Evolutionary conservation across 805 yeast genomes (phyloP).

Genomic region (Pichia phayaonensis): DNA sequence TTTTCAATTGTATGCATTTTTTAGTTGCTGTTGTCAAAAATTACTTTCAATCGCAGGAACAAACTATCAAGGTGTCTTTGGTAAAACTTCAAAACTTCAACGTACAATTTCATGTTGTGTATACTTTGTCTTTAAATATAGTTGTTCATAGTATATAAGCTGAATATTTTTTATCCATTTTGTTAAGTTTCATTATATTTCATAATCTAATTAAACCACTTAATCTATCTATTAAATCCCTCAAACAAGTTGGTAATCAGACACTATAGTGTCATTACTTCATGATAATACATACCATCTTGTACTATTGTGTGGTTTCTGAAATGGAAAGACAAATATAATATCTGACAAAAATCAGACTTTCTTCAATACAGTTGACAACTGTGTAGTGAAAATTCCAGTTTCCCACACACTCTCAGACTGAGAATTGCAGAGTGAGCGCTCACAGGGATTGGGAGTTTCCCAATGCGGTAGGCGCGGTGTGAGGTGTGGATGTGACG

Average conservation of each 20-base stretch:
- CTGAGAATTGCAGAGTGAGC: not conserved
- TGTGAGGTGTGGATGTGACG: not conserved
- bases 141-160: too few relatives aligned
- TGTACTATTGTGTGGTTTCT: slow-evolving; percentile 8
- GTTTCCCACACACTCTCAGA: not conserved
- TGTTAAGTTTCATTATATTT: not conserved
- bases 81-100: too few relatives aligned
- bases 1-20: too few relatives aligned
- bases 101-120: too few relatives aligned
- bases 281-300: slow-evolving; percentile 5
- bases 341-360: not conserved
- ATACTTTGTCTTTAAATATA: too few relatives aligned
- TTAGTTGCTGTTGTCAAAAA: too few relatives aligned
- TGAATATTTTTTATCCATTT: too few relatives aligned
- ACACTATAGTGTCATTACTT: not conserved
- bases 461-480: not conserved
- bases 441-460: not conserved
- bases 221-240: not conserved
- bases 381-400: not conserved
- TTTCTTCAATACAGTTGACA: not conserved
- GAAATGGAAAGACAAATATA: not conserved
- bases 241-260: not conserved
- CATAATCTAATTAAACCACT: not conserved
- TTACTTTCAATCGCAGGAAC: too few relatives aligned
- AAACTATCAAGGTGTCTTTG: too few relatives aligned